Base-by-base conservation (phyloP, 108 stramenopile species). In the Cyclostephanos invisitatus region DNA sequence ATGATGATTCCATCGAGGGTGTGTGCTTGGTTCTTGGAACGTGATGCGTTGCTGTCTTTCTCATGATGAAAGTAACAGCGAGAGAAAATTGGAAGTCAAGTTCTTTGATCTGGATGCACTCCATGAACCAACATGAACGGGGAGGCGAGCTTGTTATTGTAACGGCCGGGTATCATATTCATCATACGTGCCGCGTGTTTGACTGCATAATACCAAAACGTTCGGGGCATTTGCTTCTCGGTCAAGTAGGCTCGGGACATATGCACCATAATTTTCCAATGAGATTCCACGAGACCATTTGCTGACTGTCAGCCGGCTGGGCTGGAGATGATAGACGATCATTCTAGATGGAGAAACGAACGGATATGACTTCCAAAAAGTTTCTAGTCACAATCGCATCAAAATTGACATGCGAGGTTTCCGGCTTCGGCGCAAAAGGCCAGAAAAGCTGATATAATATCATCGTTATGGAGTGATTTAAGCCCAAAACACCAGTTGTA, bases 401-500 rank as follows among this genome's bases (percentile, higher is more conserved):
- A 63, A 27, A 64, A 73, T 12, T 25, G 44, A 5, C 35, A n/a
- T 37, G 72, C 61, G 0, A 73, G 35, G 0, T 44, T n/a, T 0
- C 63, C 72, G 1, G 63, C 72, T 0, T 63, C 72, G 14, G 24
- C 53, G 0, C 15, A 22, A 29, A 73, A 73, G 46, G 24, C 0
- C 0, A 18, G 20, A n/a, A 73, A 47, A 25, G 55, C 54, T 0
- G 36, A 17, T 1, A 73, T 57, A 5, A 73, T 65, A 0, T 55
- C 64, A 20, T 32, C 46, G 42, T 55, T 25, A 24, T 62, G 63
- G n/a, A 73, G 56, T 1, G 54, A 54, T 36, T 49, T 56, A 18
- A 73, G 60, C 3, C 73, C 73, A 59, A 59, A 65, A 5, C 64
- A 27, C 73, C 64, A 73, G 22, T 15, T 25, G 21, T 49, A 73